Evolutionary conservation across 768 basidiomycete genomes (phyloP), one percentile per base, ranked within the genome.

Genomic region (Phaffia australis): DNA sequence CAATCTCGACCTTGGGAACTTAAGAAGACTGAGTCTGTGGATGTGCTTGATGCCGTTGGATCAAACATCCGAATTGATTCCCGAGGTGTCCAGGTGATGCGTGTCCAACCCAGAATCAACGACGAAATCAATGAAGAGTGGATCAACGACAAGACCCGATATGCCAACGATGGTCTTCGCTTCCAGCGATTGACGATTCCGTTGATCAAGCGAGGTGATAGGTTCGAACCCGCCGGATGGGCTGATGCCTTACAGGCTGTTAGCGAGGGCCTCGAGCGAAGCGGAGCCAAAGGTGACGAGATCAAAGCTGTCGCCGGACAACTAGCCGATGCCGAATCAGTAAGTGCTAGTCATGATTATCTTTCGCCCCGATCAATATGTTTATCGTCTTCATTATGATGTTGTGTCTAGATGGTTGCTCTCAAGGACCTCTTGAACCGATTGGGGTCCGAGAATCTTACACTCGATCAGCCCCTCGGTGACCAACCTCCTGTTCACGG

Each of bases 101-200:
- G 95, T 59, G 83, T 99, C 71, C 92, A 95, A 74, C 95, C 95
- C 1, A 83, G 88, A 73, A 88, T 89, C 59, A 98, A 97, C 75
- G 95, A 98, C 77, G 89, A 95, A 71, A 86, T 99, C 70, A 99
- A 99, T 76, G 95, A 99, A 80, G 95, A 99, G 77, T 98, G 95
- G 95, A 94, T 99, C 76, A 91, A 83, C 77, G 95, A 99, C 82
- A 99, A 99, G 82, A 92, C 94, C 1, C 88, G 95, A 65, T 92
- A 91, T 76, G 88, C 94, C 1, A 88, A 92, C 76, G 95, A 99
- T 73, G 95, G 95, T 14, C 82, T 99, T 42, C 85, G 84, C 73
- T 94, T 90, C 81, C 95, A 99, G 76, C 87, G 94, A 25, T 80
- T 99, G 72, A 97, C 93, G 3, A 86, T 86, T 0, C 95, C 95